Evolutionary conservation across 257 asterid genomes (phyloP), one percentile per base, ranked within the genome.

Genomic region (Datura wrightii): DNA sequence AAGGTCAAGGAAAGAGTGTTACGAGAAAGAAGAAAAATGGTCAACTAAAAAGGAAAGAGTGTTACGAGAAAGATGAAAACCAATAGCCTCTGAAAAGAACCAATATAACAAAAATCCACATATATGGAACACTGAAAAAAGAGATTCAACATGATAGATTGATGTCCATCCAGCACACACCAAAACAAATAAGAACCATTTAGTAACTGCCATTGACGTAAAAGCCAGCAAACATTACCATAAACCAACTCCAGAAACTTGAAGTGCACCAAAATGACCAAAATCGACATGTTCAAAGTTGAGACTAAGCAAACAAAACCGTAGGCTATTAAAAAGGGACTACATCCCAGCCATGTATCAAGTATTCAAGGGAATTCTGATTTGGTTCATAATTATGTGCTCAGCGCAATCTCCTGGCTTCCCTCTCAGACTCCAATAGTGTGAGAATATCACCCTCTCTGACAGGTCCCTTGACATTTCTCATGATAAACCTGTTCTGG

Each of bases 401-500:
- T 86, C 93, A 87, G 3, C 86, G 85, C 84, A 86, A 46, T 79
- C 90, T 84, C 84, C 89, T 84, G 3, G 90, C 87, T 42, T 88
- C 90, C 42, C 90, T 88, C 86, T 86, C 89, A 6, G 89, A 88
- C 81, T 86, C 90, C 3, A 88, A 84, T 56, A 88, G 62, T 0
- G 90, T 86, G 24, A 88, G 89, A 42, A 86, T 42, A 84, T 88
- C 90, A 9, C 87, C 89, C 83, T 88, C 90, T 65, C 86, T 78
- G n/a, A 84, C 87, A 36, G 90, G 89, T 67, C 90, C 88, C 89
- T 88, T 88, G 8, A 86, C 90, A 11, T 88, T 88, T 60, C 89
- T 88, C 90, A 85, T 85, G 85, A 85, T 88, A 46, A 85, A 85
- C 41, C 88, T 60, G 46, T 85, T 88, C 34, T 84, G 90, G 59